Percentiles rank a stretch among this genome's conserved stretches.
Evolutionary conservation across 495 filamentous ascomycete species (phyloP).

Genomic region (Hyaloscypha variabilis): DNA sequence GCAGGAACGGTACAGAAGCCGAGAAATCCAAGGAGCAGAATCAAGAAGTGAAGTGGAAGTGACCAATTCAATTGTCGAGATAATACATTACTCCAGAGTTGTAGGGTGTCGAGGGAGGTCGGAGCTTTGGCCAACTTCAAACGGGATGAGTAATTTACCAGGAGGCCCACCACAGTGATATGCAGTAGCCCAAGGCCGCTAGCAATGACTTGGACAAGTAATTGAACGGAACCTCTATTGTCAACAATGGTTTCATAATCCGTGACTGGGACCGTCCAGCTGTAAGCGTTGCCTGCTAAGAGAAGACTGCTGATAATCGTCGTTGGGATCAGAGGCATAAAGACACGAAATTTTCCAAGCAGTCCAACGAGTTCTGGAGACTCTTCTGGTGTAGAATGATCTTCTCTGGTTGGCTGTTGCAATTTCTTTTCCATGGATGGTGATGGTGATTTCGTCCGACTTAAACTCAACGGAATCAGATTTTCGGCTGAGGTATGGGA

Average conservation of each 20-base stretch:
- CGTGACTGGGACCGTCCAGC: too few relatives aligned
- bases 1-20: conserved; percentile 23
- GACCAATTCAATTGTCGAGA: not conserved
- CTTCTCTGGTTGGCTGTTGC: too few relatives aligned
- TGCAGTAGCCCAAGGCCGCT: conserved; percentile 20
- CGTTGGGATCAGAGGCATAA: too few relatives aligned
- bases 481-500: too few relatives aligned
- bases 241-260: conserved; percentile 14
- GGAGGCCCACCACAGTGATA: conserved; percentile 6
- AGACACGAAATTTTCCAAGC: too few relatives aligned
- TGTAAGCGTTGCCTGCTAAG: too few relatives aligned
- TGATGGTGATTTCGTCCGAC: too few relatives aligned
- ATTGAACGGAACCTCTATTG: conserved; percentile 28
- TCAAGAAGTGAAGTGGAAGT: not conserved
- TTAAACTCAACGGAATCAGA: too few relatives aligned
- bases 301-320: too few relatives aligned
- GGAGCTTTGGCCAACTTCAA: conserved; percentile 16
- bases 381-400: too few relatives aligned
- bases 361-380: too few relatives aligned
- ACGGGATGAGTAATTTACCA: conserved; percentile 16
- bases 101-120: conserved; percentile 24
- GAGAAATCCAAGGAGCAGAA: conserved; percentile 22
- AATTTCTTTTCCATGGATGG: too few relatives aligned
- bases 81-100: conserved; percentile 21
- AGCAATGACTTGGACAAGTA: conserved; percentile 30